phyloP scores from a whole-genome alignment of 106 monocot genomes.

The Triglochin maritima region DNA sequence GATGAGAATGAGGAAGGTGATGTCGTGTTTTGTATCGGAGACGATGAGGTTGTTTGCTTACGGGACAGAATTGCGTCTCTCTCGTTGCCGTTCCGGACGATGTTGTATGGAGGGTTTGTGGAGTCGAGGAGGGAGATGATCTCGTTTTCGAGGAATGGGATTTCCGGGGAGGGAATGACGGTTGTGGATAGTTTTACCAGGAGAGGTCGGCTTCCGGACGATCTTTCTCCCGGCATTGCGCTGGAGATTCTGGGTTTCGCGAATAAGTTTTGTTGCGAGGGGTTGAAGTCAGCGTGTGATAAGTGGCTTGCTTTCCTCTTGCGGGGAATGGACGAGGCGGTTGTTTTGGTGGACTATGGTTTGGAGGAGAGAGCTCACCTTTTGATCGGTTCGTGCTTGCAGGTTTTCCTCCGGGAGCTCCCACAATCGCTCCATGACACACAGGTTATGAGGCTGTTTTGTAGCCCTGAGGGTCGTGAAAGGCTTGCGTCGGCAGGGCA shows the following conservation, averaged over 20 bases:
- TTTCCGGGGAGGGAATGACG: slow-evolving; percentile 53
- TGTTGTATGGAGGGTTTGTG: slow-evolving; percentile 75
- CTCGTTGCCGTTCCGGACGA: slow-evolving; percentile 52
- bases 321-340: slow-evolving; percentile 46
- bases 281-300: slow-evolving; percentile 65
- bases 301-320: slow-evolving; percentile 47
- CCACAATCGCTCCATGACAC: slow-evolving; percentile 47
- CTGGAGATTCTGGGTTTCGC: slow-evolving; percentile 76
- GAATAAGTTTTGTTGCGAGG: slow-evolving; percentile 89
- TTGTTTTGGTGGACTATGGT: slow-evolving; percentile 60
- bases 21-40: slow-evolving; percentile 67
- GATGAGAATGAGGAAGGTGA: slow-evolving; percentile 29
- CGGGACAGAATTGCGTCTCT: slow-evolving; percentile 57
- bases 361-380: slow-evolving; percentile 64
- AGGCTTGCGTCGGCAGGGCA: slow-evolving; percentile 49
- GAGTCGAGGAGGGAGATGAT: slow-evolving; percentile 68
- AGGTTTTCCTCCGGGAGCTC: slow-evolving; percentile 72
- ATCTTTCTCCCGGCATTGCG: slow-evolving; percentile 34
- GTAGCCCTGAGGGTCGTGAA: slow-evolving; percentile 53
- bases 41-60: slow-evolving; percentile 67
- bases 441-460: slow-evolving; percentile 44
- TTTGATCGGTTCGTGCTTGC: slow-evolving; percentile 75
- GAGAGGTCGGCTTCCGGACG: slow-evolving; percentile 28
- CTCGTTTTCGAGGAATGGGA: slow-evolving; percentile 60
- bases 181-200: slow-evolving; percentile 49